Conservation (phyloP, 2,329 filamentous ascomycete genomes). For the Fusarium continuum region DNA sequence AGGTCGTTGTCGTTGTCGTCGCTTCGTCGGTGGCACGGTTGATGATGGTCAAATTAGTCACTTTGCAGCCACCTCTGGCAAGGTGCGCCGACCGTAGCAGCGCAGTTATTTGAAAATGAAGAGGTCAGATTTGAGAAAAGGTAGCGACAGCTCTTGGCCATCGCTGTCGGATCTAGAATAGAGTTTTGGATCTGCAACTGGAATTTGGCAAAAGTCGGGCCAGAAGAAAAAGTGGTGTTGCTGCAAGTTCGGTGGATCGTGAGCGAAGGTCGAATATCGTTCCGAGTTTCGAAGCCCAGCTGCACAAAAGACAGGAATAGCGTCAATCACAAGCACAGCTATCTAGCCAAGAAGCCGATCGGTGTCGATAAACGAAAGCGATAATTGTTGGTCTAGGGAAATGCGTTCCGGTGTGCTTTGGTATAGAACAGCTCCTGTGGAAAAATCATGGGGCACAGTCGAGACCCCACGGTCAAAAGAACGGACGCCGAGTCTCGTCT, state of each 20-base stretch:
- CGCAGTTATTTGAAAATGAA: constrained; percentile 17
- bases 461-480: constrained; percentile 34
- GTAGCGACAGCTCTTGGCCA: constrained; percentile 39
- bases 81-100: constrained; percentile 31
- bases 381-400: constrained; percentile 24
- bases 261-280: constrained; percentile 13
- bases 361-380: constrained; percentile 25
- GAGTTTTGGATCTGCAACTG: constrained; percentile 19
- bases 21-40: constrained; percentile 26
- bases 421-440: constrained; percentile 18
- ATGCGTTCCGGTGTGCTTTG: constrained; percentile 18
- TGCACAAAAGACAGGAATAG: constrained; percentile 16
- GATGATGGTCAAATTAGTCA: constrained; percentile 31
- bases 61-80: constrained; percentile 30
- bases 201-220: constrained; percentile 15
- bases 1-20: constrained; percentile 20
- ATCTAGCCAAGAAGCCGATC: constrained; percentile 24
- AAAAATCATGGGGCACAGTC: constrained; percentile 27
- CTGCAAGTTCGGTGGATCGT: constrained; percentile 14
- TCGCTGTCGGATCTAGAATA: constrained; percentile 38
- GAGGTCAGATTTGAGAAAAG: constrained; percentile 16
- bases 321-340: constrained; percentile 22
- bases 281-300: constrained; percentile 16
- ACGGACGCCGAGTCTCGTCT: constrained; percentile 35
- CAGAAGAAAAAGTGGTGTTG: constrained; percentile 16